These are phyloP conservation scores for Westerdykella aurantiaca DNA, from an alignment of 2,329 filamentous ascomycete genomes.

Conservation along the genomic window DNA sequence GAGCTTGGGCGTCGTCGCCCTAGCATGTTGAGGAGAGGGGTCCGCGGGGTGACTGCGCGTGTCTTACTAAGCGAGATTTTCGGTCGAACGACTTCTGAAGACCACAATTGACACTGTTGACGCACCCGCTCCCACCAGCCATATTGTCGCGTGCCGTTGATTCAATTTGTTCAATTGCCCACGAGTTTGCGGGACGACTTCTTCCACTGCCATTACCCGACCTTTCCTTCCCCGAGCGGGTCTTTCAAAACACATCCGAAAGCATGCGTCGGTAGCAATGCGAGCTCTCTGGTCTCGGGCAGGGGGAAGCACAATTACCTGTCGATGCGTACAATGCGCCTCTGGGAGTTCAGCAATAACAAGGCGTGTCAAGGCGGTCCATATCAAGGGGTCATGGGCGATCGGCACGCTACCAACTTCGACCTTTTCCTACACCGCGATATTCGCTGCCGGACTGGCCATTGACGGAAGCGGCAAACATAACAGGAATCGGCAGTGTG, in stretches of 20 bases:
- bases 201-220: too few species aligned
- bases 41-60: too few species aligned
- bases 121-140: too few species aligned
- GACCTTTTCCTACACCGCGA: slow-evolving; percentile 62
- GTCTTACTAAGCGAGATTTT: too few species aligned
- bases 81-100: too few species aligned
- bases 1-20: too few species aligned
- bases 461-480: slow-evolving; percentile 58
- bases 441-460: slow-evolving; percentile 60
- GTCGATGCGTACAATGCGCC: slow-evolving; percentile 58
- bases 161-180: too few species aligned
- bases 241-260: not conserved
- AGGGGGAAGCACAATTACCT: slow-evolving; percentile 55
- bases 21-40: too few species aligned
- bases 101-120: too few species aligned
- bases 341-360: slow-evolving; percentile 45
- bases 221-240: too few species aligned
- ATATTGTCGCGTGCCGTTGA: too few species aligned
- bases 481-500: slow-evolving; percentile 54
- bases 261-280: slow-evolving; percentile 50
- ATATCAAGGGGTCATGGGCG: slow-evolving; percentile 47
- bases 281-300: slow-evolving; percentile 63
- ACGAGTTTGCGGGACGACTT: too few species aligned
- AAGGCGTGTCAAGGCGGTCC: slow-evolving; percentile 48
- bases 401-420: slow-evolving; percentile 52